phyloP scores from a whole-genome alignment of 2,329 filamentous ascomycete species.

The Cercospora sp. region DNA sequence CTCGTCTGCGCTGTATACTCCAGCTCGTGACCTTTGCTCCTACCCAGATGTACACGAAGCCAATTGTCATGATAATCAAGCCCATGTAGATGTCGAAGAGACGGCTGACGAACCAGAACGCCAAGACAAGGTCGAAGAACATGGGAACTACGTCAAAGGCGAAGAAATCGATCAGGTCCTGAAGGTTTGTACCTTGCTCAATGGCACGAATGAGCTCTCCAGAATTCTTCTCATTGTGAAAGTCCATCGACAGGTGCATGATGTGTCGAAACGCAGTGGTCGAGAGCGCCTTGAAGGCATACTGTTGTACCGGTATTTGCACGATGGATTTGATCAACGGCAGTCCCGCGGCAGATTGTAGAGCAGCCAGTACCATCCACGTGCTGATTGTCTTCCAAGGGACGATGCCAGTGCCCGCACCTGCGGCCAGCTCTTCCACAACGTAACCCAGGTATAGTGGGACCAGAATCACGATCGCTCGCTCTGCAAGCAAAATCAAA shows the following conservation, averaged over 20 bases:
- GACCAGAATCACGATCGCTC: conserved; percentile 72
- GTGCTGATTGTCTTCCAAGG: conserved; percentile 57
- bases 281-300: conserved; percentile 58
- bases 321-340: conserved; percentile 53
- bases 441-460: conserved; percentile 81
- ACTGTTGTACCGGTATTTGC: conserved; percentile 58
- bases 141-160: conserved; percentile 63
- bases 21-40: conserved; percentile 48
- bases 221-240: conserved; percentile 65
- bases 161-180: conserved; percentile 59
- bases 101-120: conserved; percentile 60
- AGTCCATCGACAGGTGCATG: conserved; percentile 69
- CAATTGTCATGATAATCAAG: conserved; percentile 50
- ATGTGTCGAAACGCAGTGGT: conserved; percentile 66
- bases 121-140: conserved; percentile 61
- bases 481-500: conserved; percentile 67
- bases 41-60: conserved; percentile 55
- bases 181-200: conserved; percentile 62
- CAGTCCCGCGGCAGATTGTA: conserved; percentile 55
- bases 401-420: conserved; percentile 47
- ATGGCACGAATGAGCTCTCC: conserved; percentile 66
- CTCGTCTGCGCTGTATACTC: conserved; percentile 36
- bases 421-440: conserved; percentile 64
- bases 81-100: conserved; percentile 65
- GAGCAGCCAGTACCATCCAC: conserved; percentile 52